Conservation (phyloP, 2,329 filamentous ascomycete genomes). For the Colletotrichum sidae region DNA sequence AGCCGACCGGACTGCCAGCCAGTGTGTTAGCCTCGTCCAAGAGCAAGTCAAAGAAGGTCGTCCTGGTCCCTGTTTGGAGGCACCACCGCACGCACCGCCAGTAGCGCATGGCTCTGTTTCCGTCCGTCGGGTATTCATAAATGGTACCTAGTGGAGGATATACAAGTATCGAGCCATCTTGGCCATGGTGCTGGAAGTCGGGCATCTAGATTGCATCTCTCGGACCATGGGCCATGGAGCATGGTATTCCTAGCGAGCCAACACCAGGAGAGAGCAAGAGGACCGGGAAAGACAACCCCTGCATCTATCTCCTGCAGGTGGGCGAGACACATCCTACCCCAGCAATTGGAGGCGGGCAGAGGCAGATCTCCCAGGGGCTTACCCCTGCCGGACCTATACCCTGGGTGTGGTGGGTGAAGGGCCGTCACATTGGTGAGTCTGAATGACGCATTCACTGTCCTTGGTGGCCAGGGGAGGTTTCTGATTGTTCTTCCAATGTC, state of each 20-base stretch:
- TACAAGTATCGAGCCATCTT: conserved; percentile 12
- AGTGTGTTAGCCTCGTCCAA: conserved; percentile 20
- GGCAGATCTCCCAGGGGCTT: conserved; percentile 34
- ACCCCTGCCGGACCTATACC: conserved; percentile 13
- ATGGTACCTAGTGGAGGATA: too few species aligned
- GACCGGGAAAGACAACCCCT: conserved; percentile 9
- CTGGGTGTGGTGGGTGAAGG: conserved; percentile 19
- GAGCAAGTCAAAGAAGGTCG: conserved; percentile 29
- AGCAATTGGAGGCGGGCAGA: conserved; percentile 25
- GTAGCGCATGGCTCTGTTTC: conserved; percentile 13
- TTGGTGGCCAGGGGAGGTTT: not conserved
- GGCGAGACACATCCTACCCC: conserved; percentile 18
- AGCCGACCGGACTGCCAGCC: conserved; percentile 18
- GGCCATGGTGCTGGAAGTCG: not conserved
- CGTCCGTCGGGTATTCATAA: too few species aligned
- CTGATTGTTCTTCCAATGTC: conserved; percentile 2
- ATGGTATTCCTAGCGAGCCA: too few species aligned
- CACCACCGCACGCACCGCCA: conserved; percentile 3
- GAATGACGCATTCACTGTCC: conserved; percentile 18
- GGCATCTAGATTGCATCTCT: conserved; percentile 10
- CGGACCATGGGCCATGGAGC: too few species aligned
- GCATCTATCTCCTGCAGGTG: conserved; percentile 12
- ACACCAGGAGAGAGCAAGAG: too few species aligned
- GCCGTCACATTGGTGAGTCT: conserved; percentile 10
- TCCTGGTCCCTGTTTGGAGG: conserved; percentile 10